Base-by-base conservation (phyloP, 352 stramenopile species). In the Plasmopara halstedii region DNA sequence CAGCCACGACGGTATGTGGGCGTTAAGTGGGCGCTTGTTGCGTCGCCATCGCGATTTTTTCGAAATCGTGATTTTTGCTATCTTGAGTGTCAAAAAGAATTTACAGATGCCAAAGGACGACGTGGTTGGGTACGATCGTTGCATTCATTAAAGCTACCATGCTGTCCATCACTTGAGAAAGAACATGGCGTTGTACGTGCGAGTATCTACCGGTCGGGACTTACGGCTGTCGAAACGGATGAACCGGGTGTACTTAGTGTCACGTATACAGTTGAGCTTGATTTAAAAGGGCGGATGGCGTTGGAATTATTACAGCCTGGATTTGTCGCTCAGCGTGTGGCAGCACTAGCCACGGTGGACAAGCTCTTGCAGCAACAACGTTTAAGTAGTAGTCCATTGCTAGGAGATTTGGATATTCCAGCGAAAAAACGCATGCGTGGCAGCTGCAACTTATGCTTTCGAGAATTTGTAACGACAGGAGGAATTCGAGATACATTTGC, bases 61-160 rank as follows among this genome's bases (percentile, higher is more conserved):
- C 62, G 77, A 11, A 80, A 85, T 46, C 59, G 78, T 43, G 81
- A 92, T 39, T 88, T 92, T 19, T 92, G 81, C 53, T 92, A 85
- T 55, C 59, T 92, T 25, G 80, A 92, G 62, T 89, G 75, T 46
- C 81, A 89, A 32, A 88, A 93, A 35, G 78, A 93, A 43, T 90
- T 93, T 49, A 70, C 53, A 3, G 80, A 91, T 42, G 49, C 67
- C 1, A 46, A 59, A 22, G 82, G 82, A 14, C 52, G 71, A n/a
- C 45, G 67, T 1, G 74, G 74, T 8, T 86, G 70, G 68, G 74
- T 81, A 15, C 40, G 70, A 9, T 64, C 54, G n/a, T 50, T 84
- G 33, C 69, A 81, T 47, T 84, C 71, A 26, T 58, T 86, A 46
- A 74, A 74, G 26, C 39, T 86, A 36, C 68, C 67, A 2, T 73